Base-by-base conservation (phyloP, 129 eudicot species). In the Ambrosia artemisiifolia region DNA sequence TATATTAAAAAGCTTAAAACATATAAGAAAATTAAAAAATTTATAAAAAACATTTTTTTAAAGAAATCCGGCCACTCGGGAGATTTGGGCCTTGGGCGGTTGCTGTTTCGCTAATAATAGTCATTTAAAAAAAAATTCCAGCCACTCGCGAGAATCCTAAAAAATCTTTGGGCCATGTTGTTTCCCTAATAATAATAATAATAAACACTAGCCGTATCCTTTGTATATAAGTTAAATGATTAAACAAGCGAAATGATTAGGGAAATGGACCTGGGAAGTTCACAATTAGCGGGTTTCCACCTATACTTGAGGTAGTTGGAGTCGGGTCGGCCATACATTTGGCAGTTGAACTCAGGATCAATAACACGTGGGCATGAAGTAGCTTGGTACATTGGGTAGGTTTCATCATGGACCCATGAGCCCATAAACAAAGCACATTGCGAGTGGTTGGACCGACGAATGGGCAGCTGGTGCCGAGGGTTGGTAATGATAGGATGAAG, bases 321-420 rank as follows among this genome's bases (percentile, higher is more conserved):
- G 68, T 94, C 98, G 43, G 98, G 98, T 42, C 98, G 82, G 38
- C 98, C 98, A 47, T 80, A 90, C 80, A 81, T 65, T 65, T 80
- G 95, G 81, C 98, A 94, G 53, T 94, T 94, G 86, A 94, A 94
- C 55, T 88, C 83, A 0, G 98, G 81, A 38, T 94, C 96, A 46
- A 94, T 84, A 7, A 84, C 17, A 10, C 44, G 44, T 40, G 96
- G 95, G 66, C 98, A 90, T 7, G 85, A 65, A 57, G 84, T 69
- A 33, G 90, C 83, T 60, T 82, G 81, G 67, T 94, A 94, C 19
- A 86, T 59, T 0, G 96, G 96, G 76, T 85, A 90, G 11, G 87
- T 24, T 0, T 87, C 89, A 40, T 94, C 98, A 8, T 44, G 83
- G 47, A 94, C 85, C 98, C 98, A 94, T 57, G 75, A 75, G 18